Evolutionary conservation across 306 rosid species (phyloP).

Genomic region (Dryas drummondii): DNA sequence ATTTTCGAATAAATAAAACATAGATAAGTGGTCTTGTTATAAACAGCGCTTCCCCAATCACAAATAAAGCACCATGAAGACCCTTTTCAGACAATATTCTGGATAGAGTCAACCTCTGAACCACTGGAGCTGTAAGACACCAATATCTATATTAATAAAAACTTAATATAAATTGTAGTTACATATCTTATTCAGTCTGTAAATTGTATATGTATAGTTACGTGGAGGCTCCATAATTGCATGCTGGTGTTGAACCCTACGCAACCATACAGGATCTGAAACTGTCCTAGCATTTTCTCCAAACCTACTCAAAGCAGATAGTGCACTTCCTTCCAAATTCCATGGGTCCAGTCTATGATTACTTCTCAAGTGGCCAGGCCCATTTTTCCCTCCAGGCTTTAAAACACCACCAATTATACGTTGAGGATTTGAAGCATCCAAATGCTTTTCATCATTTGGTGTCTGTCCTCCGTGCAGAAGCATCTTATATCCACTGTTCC

Average conservation of each 20-base stretch:
- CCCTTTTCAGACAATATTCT: conserved; percentile 64
- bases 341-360: conserved; percentile 42
- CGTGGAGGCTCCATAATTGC: conserved; percentile 57
- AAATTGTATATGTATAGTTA: conserved; percentile 24
- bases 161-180: background rate
- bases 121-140: conserved; percentile 49
- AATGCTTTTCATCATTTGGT: conserved; percentile 43
- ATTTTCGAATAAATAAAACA: conserved; percentile 72
- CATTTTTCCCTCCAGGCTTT: conserved; percentile 37
- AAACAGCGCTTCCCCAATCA: conserved; percentile 71
- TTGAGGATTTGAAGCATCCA: conserved; percentile 40
- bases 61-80: conserved; percentile 59
- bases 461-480: conserved; percentile 82
- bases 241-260: conserved; percentile 59
- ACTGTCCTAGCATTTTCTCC: conserved; percentile 72
- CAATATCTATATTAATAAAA: conserved; percentile 31
- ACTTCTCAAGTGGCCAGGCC: conserved; percentile 40
- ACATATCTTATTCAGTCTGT: background rate
- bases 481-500: conserved; percentile 87
- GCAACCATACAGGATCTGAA: conserved; percentile 59
- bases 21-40: conserved; percentile 82
- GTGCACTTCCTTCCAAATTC: conserved; percentile 84
- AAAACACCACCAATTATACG: conserved; percentile 25
- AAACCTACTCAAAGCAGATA: conserved; percentile 74
- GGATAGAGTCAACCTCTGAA: conserved; percentile 55